phyloP scores from a whole-genome alignment of 805 yeast genomes.

The Barnettozyma californica region DNA sequence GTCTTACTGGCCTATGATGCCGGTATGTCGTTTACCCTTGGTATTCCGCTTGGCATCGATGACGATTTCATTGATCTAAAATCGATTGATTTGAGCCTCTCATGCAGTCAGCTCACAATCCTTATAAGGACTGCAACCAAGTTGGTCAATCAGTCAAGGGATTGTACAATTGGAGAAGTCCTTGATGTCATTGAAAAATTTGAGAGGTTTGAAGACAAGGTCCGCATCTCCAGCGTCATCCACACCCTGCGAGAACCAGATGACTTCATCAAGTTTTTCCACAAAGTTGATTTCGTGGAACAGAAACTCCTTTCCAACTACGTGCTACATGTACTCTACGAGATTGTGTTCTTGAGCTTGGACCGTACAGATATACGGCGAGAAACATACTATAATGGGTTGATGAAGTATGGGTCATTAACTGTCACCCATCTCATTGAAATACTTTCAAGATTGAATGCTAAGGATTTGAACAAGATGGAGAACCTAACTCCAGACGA shows the following conservation, averaged over 20 bases:
- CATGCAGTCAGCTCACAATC: constrained; percentile 5
- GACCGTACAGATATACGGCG: constrained; percentile 9
- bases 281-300: constrained; percentile 5
- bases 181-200: constrained; percentile 10
- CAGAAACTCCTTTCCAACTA: constrained; percentile 9
- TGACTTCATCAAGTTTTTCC: constrained; percentile 3
- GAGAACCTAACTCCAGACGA: constrained; percentile 1
- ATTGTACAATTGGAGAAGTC: constrained; percentile 14
- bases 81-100: neutral
- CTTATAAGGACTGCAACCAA: constrained; percentile 12
- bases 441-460: constrained; percentile 13
- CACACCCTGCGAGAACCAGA: constrained; percentile 4
- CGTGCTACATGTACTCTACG: constrained; percentile 17
- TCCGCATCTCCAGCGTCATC: constrained; percentile 10
- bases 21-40: constrained; percentile 14
- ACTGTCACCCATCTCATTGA: constrained; percentile 20
- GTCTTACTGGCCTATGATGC: constrained; percentile 17
- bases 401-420: constrained; percentile 19
- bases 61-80: constrained; percentile 12
- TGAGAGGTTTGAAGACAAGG: constrained; percentile 15
- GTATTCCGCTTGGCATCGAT: constrained; percentile 20
- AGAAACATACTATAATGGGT: constrained; percentile 12
- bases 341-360: constrained; percentile 13
- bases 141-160: constrained; percentile 5
- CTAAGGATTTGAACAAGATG: neutral